These are phyloP conservation scores for Rosa multiflora DNA, from an alignment of 306 rosid genomes.

Conservation along the genomic window DNA sequence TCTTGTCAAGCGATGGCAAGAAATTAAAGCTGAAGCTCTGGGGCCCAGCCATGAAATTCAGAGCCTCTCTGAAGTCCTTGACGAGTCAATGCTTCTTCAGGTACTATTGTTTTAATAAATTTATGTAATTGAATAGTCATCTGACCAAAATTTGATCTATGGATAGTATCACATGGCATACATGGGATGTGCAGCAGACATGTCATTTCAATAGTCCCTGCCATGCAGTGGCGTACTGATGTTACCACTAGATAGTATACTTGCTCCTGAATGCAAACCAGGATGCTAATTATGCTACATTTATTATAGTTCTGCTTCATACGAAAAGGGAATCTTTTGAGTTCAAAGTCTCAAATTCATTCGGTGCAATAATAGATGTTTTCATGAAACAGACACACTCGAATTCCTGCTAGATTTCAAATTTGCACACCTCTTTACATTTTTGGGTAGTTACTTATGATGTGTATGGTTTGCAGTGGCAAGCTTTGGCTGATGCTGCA, in stretches of 20 bases:
- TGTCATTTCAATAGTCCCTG: not conserved
- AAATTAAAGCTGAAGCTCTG: constrained; percentile 84
- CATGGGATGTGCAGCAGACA: not conserved
- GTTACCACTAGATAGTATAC: not conserved
- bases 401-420: constrained; percentile 14
- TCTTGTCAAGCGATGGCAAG: constrained; percentile 93
- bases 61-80: constrained; percentile 74
- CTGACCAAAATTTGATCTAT: not conserved
- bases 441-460: constrained; percentile 4
- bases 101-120: constrained; percentile 37
- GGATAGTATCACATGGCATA: not conserved
- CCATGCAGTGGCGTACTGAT: not conserved
- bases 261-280: not conserved
- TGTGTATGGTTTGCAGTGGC: constrained; percentile 56
- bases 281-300: not conserved
- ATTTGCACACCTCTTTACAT: not conserved
- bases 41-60: constrained; percentile 77
- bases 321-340: not conserved
- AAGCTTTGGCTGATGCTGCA: constrained; percentile 84
- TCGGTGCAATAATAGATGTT: constrained; percentile 8
- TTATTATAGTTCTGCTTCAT: not conserved
- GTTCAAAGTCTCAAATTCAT: not conserved
- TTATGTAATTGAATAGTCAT: not conserved
- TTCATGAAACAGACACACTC: not conserved
- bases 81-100: constrained; percentile 92